Conservation (phyloP, 495 filamentous ascomycete genomes). For the Neurospora tetrasperma region DNA sequence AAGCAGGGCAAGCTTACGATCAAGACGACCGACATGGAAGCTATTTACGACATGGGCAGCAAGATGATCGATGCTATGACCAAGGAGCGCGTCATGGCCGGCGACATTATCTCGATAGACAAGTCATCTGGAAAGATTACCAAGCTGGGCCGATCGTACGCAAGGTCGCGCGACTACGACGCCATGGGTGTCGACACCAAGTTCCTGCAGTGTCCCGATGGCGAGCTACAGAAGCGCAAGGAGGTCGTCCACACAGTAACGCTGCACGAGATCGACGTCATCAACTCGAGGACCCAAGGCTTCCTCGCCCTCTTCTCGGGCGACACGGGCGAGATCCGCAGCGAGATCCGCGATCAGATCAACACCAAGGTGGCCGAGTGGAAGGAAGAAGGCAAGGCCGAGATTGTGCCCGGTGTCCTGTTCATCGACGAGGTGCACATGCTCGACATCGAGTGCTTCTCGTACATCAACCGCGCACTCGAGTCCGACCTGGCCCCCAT, state of each 20-base stretch:
- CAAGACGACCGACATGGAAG: conserved; percentile 99
- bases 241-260: conserved; percentile 95
- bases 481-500: conserved; percentile 91
- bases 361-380: conserved; percentile 97
- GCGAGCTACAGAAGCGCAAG: conserved; percentile 92
- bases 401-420: conserved; percentile 92
- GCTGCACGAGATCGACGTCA: conserved; percentile 97
- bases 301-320: conserved; percentile 95
- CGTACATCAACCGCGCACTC: conserved; percentile 92
- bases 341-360: conserved; percentile 96
- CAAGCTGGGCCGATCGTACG: conserved; percentile 88
- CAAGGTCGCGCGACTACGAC: conserved; percentile 92
- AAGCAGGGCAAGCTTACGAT: conserved; percentile 99
- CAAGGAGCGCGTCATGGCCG: conserved; percentile 96
- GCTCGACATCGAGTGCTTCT: conserved; percentile 98
- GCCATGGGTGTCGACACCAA: conserved; percentile 98
- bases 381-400: conserved; percentile 98
- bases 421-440: conserved; percentile 99
- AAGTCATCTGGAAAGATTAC: conserved; percentile 97
- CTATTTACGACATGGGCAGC: conserved; percentile 96
- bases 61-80: conserved; percentile 99
- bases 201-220: conserved; percentile 96
- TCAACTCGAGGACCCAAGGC: conserved; percentile 94
- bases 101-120: conserved; percentile 96
- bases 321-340: conserved; percentile 95